These are phyloP conservation scores for Wickerhamomyces queroliae DNA, from an alignment of 805 yeast species.

Conservation along the genomic window DNA sequence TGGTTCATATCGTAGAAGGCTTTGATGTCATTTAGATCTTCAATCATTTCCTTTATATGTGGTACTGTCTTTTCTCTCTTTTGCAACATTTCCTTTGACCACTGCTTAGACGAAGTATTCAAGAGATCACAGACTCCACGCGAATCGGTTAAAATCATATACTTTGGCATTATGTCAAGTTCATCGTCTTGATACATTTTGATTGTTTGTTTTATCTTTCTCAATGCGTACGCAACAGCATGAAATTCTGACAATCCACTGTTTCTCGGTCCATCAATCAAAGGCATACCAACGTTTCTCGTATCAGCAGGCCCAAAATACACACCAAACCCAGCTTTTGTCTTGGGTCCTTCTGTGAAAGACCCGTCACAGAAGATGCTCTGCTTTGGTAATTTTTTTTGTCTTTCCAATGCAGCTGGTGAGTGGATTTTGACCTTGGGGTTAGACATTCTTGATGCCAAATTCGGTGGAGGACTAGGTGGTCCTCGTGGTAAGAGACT, in stretches of 20 bases:
- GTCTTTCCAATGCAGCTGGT: slow-evolving; percentile 3
- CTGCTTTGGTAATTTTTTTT: slow-evolving; percentile 1
- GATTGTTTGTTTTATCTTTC: slow-evolving; percentile 29
- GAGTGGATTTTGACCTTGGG: slow-evolving; percentile 3
- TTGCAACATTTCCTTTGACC: slow-evolving; percentile 55
- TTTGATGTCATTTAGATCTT: slow-evolving; percentile 36
- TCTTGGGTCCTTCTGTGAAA: no score
- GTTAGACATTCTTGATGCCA: slow-evolving; percentile 1
- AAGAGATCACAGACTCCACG: slow-evolving; percentile 53
- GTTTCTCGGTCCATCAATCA: slow-evolving; percentile 48
- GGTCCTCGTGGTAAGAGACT: no score
- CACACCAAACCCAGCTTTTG: slow-evolving; percentile 74
- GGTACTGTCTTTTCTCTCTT: slow-evolving; percentile 27
- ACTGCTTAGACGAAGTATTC: slow-evolving; percentile 48
- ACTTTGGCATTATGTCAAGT: slow-evolving; percentile 19
- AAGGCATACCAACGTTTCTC: slow-evolving; percentile 49
- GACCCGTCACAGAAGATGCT: slow-evolving; percentile 78
- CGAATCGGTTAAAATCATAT: slow-evolving; percentile 66
- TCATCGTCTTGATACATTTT: slow-evolving; percentile 12
- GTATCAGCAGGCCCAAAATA: slow-evolving; percentile 53
- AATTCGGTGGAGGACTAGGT: slow-evolving; percentile 1
- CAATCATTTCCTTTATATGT: slow-evolving; percentile 29
- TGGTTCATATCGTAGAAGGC: slow-evolving; percentile 25
- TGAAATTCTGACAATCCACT: slow-evolving; percentile 77
- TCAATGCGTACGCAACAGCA: slow-evolving; percentile 58